Evolutionary conservation across 352 stramenopile species (phyloP).

Genomic region (Phytophthora lateralis): DNA sequence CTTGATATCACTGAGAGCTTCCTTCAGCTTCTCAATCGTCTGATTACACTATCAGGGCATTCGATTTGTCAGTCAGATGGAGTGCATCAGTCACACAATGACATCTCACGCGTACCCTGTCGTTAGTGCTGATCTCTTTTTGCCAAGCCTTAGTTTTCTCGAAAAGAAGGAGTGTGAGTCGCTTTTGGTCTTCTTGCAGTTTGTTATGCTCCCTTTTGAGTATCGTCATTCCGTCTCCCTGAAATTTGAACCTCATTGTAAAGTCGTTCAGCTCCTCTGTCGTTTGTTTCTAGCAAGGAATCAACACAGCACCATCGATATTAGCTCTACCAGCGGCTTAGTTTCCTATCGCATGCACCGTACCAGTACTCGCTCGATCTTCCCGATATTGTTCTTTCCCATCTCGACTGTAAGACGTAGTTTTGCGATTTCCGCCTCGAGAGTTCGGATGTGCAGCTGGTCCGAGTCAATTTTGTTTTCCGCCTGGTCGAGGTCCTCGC

Average conservation of each 20-base stretch:
- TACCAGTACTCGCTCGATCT: constrained; percentile 59
- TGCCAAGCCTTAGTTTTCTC: constrained; percentile 82
- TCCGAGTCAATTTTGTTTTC: constrained; percentile 81
- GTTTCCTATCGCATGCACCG: background rate
- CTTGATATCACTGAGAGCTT: constrained; percentile 30
- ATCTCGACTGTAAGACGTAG: constrained; percentile 69
- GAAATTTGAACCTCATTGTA: constrained; percentile 34
- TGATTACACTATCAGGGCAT: constrained; percentile 44
- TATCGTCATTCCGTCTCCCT: constrained; percentile 40
- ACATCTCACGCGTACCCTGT: constrained; percentile 37
- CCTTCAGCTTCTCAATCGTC: constrained; percentile 52
- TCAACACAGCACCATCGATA: background rate
- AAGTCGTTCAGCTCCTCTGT: constrained; percentile 57
- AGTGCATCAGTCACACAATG: background rate
- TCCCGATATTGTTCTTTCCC: constrained; percentile 52
- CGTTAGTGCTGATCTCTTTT: constrained; percentile 58
- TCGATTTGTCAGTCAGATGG: background rate
- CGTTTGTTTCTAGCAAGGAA: constrained; percentile 46
- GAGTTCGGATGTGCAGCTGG: constrained; percentile 57
- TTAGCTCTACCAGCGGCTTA: background rate
- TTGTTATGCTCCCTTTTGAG: constrained; percentile 42
- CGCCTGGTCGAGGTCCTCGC: constrained; percentile 63
- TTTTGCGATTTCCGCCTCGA: constrained; percentile 73
- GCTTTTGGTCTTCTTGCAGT: constrained; percentile 55
- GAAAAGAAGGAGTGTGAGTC: constrained; percentile 63